Evolutionary conservation across 805 yeast species (phyloP).

Genomic region (Lipomyces sp.): DNA sequence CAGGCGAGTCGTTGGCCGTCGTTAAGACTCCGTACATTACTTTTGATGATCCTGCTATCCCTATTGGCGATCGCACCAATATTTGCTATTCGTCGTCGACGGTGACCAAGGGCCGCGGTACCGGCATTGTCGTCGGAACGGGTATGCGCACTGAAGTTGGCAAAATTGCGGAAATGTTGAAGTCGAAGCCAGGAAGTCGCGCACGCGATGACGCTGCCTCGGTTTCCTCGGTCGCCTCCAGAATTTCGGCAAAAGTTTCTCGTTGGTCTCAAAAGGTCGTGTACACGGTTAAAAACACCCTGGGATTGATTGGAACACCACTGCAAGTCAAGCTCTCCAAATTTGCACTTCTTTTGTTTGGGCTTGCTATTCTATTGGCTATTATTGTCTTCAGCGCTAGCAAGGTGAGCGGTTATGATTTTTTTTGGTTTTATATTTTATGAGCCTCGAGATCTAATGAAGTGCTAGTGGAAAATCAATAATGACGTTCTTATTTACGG

Average conservation of each 20-base stretch:
- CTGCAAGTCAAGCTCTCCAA: conserved; percentile 71
- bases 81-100: conserved; percentile 67
- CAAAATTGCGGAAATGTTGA: conserved; percentile 50
- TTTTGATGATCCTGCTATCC: conserved; percentile 42
- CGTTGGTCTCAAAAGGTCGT: not conserved
- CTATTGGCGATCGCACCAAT: conserved; percentile 72
- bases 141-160: conserved; percentile 74
- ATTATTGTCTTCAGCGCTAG: conserved; percentile 85
- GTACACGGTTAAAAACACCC: conserved; percentile 11
- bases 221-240: conserved; percentile 5
- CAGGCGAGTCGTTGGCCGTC: conserved; percentile 66
- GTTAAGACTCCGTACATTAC: conserved; percentile 48
- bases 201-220: not conserved
- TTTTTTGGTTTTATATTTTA: not conserved
- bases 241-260: not conserved
- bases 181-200: conserved; percentile 1
- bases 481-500: conserved; percentile 87
- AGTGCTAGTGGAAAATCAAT: conserved; percentile 35
- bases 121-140: conserved; percentile 62
- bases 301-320: conserved; percentile 62
- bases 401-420: conserved; percentile 51
- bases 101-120: conserved; percentile 74
- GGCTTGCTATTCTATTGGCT: conserved; percentile 77
- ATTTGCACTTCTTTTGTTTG: conserved; percentile 69
- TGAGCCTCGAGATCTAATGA: not conserved